phyloP scores from a whole-genome alignment of 768 basidiomycete species.

The Holtermannia corniformis region DNA sequence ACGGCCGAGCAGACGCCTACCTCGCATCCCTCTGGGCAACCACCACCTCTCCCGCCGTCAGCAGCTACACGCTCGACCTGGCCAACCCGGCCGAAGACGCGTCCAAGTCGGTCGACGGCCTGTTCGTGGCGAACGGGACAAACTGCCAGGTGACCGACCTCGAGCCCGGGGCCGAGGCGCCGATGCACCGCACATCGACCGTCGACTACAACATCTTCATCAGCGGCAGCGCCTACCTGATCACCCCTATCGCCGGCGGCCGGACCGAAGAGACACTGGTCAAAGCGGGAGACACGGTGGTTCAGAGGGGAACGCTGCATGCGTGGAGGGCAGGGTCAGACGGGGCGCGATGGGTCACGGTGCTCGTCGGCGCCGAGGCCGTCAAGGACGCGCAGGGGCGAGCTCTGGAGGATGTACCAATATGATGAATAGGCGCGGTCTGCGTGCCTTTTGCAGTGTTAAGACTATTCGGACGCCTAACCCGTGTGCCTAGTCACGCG shows the following conservation, averaged over 20 bases:
- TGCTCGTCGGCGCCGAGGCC: constrained; percentile 27
- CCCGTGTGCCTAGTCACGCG: too few species aligned
- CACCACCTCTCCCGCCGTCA: constrained; percentile 7
- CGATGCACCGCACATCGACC: constrained; percentile 35
- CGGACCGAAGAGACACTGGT: constrained; percentile 23
- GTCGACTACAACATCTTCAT: constrained; percentile 38
- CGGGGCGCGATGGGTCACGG: constrained; percentile 32
- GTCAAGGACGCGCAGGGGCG: constrained; percentile 14
- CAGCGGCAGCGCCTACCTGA: constrained; percentile 19
- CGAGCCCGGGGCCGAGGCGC: constrained; percentile 19
- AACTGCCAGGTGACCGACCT: constrained; percentile 35
- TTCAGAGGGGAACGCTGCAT: constrained; percentile 39
- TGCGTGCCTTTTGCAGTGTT: too few species aligned
- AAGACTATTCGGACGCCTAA: too few species aligned
- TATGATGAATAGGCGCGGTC: too few species aligned
- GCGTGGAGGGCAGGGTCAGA: constrained; percentile 35
- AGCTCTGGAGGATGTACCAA: constrained; percentile 25
- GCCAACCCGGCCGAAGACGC: constrained; percentile 9
- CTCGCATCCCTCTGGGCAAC: constrained; percentile 16
- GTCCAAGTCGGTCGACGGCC: constrained; percentile 7
- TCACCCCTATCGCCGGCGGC: constrained; percentile 18
- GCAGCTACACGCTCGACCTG: background rate
- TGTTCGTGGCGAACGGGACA: constrained; percentile 21
- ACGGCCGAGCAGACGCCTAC: constrained; percentile 14
- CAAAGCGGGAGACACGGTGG: constrained; percentile 32